Evolutionary conservation across 2,329 filamentous ascomycete species (phyloP).

Genomic region (Colletotrichum spaethianum): DNA sequence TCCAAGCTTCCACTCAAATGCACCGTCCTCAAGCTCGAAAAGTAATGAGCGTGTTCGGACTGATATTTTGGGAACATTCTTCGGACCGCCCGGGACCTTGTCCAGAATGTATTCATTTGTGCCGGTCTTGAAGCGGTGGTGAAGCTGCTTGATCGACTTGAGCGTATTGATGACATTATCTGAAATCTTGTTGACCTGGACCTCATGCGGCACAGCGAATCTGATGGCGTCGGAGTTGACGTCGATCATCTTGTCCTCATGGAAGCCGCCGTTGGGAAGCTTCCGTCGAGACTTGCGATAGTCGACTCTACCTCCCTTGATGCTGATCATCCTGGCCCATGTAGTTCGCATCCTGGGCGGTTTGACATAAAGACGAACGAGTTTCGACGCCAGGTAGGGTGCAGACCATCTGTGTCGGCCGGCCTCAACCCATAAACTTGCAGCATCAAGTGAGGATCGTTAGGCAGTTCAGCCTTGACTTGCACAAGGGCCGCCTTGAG

Average conservation of each 20-base stretch:
- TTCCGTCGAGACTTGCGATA: conserved; percentile 83
- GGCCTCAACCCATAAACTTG: conserved; percentile 86
- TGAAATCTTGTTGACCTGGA: conserved; percentile 90
- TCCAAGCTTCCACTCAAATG: conserved; percentile 97
- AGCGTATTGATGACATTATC: conserved; percentile 92
- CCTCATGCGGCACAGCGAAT: conserved; percentile 89
- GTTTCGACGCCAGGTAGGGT: conserved; percentile 83
- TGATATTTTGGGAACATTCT: conserved; percentile 87
- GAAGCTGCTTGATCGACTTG: conserved; percentile 91
- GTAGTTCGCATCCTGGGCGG: conserved; percentile 85
- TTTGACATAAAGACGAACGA: conserved; percentile 89
- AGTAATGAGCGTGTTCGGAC: conserved; percentile 85
- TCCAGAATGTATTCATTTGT: conserved; percentile 90
- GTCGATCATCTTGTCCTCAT: conserved; percentile 87
- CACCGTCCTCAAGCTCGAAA: conserved; percentile 95
- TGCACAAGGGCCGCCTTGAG: conserved; percentile 87
- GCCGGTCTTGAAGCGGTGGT: conserved; percentile 90
- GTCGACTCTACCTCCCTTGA: conserved; percentile 86
- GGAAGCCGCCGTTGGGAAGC: conserved; percentile 67
- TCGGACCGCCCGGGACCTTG: conserved; percentile 88
- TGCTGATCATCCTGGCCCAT: conserved; percentile 89
- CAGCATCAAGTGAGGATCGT: conserved; percentile 91
- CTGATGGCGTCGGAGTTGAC: conserved; percentile 88
- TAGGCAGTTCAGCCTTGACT: conserved; percentile 88
- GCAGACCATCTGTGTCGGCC: conserved; percentile 90